Evolutionary conservation across 2,329 filamentous ascomycete species (phyloP), one percentile per base, ranked within the genome.

Genomic region (Penicillium sp.): DNA sequence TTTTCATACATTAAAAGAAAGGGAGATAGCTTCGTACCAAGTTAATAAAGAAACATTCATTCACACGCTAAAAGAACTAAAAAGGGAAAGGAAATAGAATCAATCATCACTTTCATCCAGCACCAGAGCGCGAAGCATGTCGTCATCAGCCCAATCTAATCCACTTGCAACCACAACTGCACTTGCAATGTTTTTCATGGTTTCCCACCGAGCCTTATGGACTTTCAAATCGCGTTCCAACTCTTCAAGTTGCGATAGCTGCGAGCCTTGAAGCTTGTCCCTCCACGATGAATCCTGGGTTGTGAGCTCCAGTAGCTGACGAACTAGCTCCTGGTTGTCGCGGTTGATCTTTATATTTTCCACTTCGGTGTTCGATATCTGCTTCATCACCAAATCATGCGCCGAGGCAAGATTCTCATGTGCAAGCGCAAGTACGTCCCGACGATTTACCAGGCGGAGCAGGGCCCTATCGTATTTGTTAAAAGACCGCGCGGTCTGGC

Each of bases 131-230:
- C 83, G 79, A 57, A 96, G 75, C 55, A 78, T 79, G 48, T 85
- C 81, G 71, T 95, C 86, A 39, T 82, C 77, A 11, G 84, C 85
- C 91, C 91, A 96, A 67, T 95, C 86, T 50, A 94, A 79, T 44
- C 91, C 91, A 70, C 90, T 95, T 3, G 89, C 90, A 5, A 85
- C 89, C 44, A 96, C 83, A 51, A 92, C 81, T 16, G 88, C 90
- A 65, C 88, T 89, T n/a, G 88, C 81, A 40, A 91, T 84, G 22
- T 84, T 88, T 75, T 93, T 94, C 71, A 93, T 83, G 18, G 88
- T 85, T 65, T 85, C 84, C 86, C 87, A 90, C 65, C 82, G 82
- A 60, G 85, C 84, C 57, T 83, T 83, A 68, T 85, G 87, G 21
- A 77, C 76, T 63, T 81, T 85, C 55, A 89, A 74, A 39, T 86